These are phyloP conservation scores for Asterochloris sp. DNA, from an alignment of 139 green algal genomes.

Conservation along the genomic window DNA sequence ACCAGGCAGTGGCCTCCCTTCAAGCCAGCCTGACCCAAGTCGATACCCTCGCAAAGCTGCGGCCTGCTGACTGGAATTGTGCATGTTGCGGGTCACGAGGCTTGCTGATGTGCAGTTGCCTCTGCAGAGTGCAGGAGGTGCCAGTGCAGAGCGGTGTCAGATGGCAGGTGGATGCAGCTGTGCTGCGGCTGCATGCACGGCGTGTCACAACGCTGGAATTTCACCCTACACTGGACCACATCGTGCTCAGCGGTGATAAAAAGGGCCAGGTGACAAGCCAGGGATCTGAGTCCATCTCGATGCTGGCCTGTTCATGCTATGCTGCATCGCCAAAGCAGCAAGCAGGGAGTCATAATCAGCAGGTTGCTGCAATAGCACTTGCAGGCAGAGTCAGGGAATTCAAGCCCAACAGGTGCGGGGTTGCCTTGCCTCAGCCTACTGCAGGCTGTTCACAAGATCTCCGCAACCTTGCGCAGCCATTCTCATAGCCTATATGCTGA, in stretches of 20 bases:
- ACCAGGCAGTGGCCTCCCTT: not conserved
- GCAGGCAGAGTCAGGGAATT: no score
- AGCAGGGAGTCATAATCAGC: no score
- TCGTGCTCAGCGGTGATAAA: conserved; percentile 81
- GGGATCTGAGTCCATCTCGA: no score
- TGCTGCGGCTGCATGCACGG: conserved; percentile 77
- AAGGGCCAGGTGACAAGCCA: conserved; percentile 34
- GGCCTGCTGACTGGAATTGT: not conserved
- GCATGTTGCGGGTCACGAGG: not conserved
- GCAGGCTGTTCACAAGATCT: no score
- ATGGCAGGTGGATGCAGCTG: conserved; percentile 75
- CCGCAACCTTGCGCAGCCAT: no score
- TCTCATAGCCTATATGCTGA: no score
- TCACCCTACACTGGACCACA: conserved; percentile 56
- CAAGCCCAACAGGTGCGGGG: no score
- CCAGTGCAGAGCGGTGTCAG: conserved; percentile 2
- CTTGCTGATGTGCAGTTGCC: not conserved
- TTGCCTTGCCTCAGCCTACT: no score
- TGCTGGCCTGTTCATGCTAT: no score
- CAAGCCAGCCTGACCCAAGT: not conserved
- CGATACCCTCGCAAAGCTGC: no score
- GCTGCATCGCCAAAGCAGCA: no score
- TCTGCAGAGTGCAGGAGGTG: conserved; percentile 16
- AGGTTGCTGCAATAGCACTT: no score
- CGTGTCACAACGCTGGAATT: conserved; percentile 75